Evolutionary conservation across 1,139 yeast genomes (phyloP), one percentile per base, ranked within the genome.

Genomic region (Debaryomycetaceae sp.): DNA sequence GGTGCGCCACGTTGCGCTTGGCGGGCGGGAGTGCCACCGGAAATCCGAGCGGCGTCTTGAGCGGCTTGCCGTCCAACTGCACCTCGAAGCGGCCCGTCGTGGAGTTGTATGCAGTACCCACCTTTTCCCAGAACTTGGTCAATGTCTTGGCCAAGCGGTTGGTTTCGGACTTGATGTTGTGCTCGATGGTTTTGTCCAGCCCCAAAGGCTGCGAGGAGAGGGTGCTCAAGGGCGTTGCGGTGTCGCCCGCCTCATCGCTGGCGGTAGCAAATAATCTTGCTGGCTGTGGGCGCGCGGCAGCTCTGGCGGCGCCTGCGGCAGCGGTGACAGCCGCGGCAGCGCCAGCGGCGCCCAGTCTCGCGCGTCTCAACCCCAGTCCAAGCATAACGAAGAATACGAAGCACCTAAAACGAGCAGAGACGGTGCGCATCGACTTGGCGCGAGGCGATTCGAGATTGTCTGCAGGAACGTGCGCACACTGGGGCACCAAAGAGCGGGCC

Each of bases 1-100:
- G 58, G 43, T 78, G 68, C 0, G 96, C 96, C 41, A 91, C 62
- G 15, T 74, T 56, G 27, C 69, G 61, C 50, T 83, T 82, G 12
- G 60, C 41, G 20, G 56, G 50, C 2, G 96, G 95, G 12, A 93
- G 58, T 2, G 75, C 59, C 36, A 91, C 55, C 10, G 75, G 71
- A 50, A 78, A 69, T 1, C 97, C 96, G 31, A 79, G 58, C 0
- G 97, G 96, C 1, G 98, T 89, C 49, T 80, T 81, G 41, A 91
- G 62, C 0, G 95, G 72, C 51, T 82, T 83, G 1, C 73, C 68
- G 46, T 85, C 96, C 28, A 91, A 61, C 38, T 77, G 77, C 18
- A 91, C 65, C 19, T 68, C 72, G 37, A 62, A 61, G n/a, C 59
- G 40, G 11, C 51, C 49, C 4, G 53, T 49, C 4, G 50, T 44